Evolutionary conservation across 2,329 filamentous ascomycete species (phyloP), one percentile per base, ranked within the genome.

Genomic region (Tolypocladium paradoxum): DNA sequence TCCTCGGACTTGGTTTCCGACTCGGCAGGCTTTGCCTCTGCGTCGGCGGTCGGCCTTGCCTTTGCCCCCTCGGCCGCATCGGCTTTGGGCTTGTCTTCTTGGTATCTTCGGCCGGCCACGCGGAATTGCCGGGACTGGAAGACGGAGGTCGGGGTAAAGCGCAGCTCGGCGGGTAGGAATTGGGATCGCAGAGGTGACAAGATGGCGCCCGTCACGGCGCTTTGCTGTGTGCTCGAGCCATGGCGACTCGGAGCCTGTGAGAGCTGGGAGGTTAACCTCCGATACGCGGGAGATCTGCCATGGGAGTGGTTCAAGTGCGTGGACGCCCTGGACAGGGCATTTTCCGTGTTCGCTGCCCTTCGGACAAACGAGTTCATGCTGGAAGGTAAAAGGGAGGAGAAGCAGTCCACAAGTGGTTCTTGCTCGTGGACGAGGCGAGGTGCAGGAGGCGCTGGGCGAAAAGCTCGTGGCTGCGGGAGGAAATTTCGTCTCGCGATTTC

Each of bases 311-410:
- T 58, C 49, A 63, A 49, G 55, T 71, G 68, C 54, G 69, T 64
- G 58, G 73, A 69, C 51, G 69, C 69, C 64, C 73, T 67, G 20
- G 69, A 65, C 45, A 76, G 64, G 58, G 68, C 68, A 60, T 66
- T 66, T 56, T 74, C 67, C 59, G 73, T 66, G 58, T 68, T 68
- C 45, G 59, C 61, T 53, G 64, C 72, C 70, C 70, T 74, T 71
- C 64, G 72, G 60, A 70, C 66, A 54, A 77, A 61, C 54, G 73
- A 70, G 62, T 70, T 73, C 77, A 79, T 79, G 49, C 63, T 73
- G 62, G 56, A 48, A 53, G 56, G 57, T 59, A 57, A 55, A 31
- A 57, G 53, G 56, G 54, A 57, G 59, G 48, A 54, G 43, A 48
- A 57, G 51, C 57, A 63, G 62, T 62, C 64, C 64, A 60, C 60